phyloP scores from a whole-genome alignment of 345 rosid genomes.

The Bretschneidera sinensis region DNA sequence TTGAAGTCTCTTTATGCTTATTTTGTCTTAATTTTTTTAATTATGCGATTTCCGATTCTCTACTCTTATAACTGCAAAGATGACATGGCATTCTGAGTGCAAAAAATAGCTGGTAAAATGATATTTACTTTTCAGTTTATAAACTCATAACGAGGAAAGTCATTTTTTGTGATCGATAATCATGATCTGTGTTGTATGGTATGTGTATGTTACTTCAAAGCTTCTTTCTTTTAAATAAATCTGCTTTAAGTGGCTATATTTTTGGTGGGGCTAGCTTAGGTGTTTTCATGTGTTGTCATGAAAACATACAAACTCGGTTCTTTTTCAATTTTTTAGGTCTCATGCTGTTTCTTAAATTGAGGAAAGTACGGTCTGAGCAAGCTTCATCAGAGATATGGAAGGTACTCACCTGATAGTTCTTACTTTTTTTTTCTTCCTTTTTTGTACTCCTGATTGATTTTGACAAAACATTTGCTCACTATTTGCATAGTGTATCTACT shows the following conservation, averaged over 20 bases:
- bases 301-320: background rate
- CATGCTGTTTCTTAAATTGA: conserved; percentile 26
- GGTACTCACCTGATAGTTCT: conserved; percentile 14
- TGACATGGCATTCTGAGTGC: too few relatives aligned
- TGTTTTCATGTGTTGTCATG: background rate
- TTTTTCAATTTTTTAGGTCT: conserved; percentile 16
- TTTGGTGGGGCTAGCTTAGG: conserved; percentile 1
- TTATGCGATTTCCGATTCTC: too few relatives aligned
- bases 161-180: background rate
- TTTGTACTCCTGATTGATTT: too few relatives aligned
- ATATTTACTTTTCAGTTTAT: too few relatives aligned
- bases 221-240: background rate
- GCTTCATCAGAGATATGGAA: conserved; percentile 33
- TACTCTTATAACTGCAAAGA: too few relatives aligned
- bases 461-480: background rate
- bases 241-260: background rate
- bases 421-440: too few relatives aligned
- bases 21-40: too few relatives aligned
- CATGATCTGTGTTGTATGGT: too few relatives aligned
- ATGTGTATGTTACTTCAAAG: conserved; percentile 12
- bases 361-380: conserved; percentile 36
- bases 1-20: too few relatives aligned
- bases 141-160: background rate
- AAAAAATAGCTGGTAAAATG: too few relatives aligned
- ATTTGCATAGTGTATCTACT: background rate